phyloP scores from a whole-genome alignment of 257 asterid genomes.

The Marsdenia floribunda region DNA sequence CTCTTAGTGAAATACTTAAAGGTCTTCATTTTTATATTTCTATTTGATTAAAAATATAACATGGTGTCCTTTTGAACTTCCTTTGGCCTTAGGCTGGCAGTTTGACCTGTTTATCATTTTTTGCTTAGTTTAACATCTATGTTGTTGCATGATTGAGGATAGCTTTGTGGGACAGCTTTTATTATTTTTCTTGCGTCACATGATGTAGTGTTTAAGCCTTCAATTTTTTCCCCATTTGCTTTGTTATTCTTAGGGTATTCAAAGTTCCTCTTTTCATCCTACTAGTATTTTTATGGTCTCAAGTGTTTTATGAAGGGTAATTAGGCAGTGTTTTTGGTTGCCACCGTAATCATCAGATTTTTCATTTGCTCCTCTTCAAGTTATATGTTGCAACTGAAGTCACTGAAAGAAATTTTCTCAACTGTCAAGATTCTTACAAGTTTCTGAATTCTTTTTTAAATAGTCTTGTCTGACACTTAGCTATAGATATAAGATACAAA shows the following conservation, averaged over 20 bases:
- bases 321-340: neutral
- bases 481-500: neutral
- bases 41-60: no score
- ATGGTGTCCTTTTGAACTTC: no score
- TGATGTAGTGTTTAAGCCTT: neutral
- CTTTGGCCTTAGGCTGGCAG: no score
- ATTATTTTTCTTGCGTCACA: neutral
- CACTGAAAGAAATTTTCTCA: neutral
- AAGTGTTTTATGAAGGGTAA: neutral
- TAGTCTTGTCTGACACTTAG: neutral
- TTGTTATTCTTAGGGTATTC: neutral
- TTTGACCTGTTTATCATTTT: no score
- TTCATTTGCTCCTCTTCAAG: neutral
- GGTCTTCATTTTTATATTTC: no score
- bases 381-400: neutral
- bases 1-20: no score
- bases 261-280: neutral
- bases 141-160: no score
- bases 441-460: neutral
- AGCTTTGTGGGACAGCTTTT: no score
- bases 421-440: neutral
- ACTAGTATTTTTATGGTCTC: neutral
- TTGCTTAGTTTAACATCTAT: no score
- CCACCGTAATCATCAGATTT: neutral
- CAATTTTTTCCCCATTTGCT: neutral